Evolutionary conservation across 257 asterid genomes (phyloP), one percentile per base, ranked within the genome.

Genomic region (Jaltomata sinuosa): DNA sequence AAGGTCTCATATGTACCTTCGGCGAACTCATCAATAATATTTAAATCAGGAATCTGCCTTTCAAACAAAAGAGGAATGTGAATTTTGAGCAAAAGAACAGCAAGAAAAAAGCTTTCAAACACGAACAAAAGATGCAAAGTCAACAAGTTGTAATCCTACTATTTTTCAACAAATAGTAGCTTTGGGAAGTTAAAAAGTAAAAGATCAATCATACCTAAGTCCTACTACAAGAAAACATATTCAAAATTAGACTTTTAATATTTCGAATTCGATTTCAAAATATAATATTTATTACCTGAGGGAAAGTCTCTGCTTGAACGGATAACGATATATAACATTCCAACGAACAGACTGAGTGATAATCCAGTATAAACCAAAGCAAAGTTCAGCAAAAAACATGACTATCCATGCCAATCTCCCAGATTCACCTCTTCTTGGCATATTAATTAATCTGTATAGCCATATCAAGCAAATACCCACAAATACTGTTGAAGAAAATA

Each of bases 331-430:
- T 54, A 89, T 88, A 40, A 92, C 89, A 53, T 86, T 64, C 91
- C 94, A 92, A 4, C 99, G 94, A 84, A 53, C 89, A 21, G 97
- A 68, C n/a, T 89, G 98, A 31, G 94, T 87, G 53, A 91, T 11
- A n/a, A 93, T 86, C 99, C 99, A 94, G 85, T 93, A 93, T 5
- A 92, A 50, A 32, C 93, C 91, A 29, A 94, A 92, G 22, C 83
- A 29, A 8, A 89, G 0, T 85, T 94, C 98, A 0, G 98, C 84
- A 2, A 87, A 49, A 32, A 91, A 87, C 91, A 93, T 90, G 6
- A 83, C 88, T 22, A 90, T 82, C 98, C 98, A 93, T n/a, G 85
- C 86, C 64, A 36, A 89, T 88, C 92, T 91, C 2, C 93, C 91
- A 5, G 64, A 19, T 71, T 86, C 89, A 47, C 84, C 89, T 2